A percentile compares a stretch with the other conserved stretches of the same genome.
Evolutionary conservation across 306 rosid species (phyloP).

Genomic region (Coriaria nepalensis): DNA sequence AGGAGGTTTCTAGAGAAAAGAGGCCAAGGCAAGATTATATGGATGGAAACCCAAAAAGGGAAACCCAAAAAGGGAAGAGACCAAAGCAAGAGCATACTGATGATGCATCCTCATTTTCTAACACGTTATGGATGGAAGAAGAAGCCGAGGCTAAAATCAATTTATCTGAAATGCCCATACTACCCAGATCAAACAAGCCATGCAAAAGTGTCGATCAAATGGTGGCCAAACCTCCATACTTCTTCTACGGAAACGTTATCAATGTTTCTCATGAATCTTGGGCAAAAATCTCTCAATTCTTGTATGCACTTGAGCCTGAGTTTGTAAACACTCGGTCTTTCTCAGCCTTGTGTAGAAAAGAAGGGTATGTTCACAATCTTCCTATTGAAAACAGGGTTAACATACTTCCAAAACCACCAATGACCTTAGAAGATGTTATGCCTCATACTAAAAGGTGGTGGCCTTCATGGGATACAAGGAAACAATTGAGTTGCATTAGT

Average conservation of each 20-base stretch:
- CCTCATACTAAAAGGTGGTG: slow-evolving; percentile 70
- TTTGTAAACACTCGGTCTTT: slow-evolving; percentile 46
- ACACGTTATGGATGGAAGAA: slow-evolving; percentile 42
- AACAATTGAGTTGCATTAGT: slow-evolving; percentile 45
- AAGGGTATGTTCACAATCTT: slow-evolving; percentile 90
- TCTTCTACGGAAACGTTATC: slow-evolving; percentile 56
- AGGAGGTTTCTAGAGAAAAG: slow-evolving; percentile 30
- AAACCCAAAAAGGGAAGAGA: slow-evolving; percentile 38
- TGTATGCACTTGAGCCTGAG: slow-evolving; percentile 67
- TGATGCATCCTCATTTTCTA: slow-evolving; percentile 22
- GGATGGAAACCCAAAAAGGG: slow-evolving; percentile 23
- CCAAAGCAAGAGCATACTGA: slow-evolving; percentile 48
- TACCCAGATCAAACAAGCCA: slow-evolving; percentile 27
- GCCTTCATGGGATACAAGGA: slow-evolving; percentile 90
- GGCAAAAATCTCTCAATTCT: slow-evolving; percentile 58
- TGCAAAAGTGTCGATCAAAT: slow-evolving; percentile 24
- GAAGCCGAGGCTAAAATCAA: slow-evolving; percentile 26
- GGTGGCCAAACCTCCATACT: slow-evolving; percentile 58
- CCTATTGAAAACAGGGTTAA: slow-evolving; percentile 57
- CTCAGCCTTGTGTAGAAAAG: slow-evolving; percentile 63
- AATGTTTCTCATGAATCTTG: slow-evolving; percentile 48
- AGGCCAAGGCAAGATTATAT: slow-evolving; percentile 45
- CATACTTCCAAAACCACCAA: slow-evolving; percentile 44
- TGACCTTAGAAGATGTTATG: slow-evolving; percentile 61
- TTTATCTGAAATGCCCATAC: slow-evolving; percentile 18